Evolutionary conservation across 164 flowering plant genomes (phyloP), one percentile per base, ranked within the genome.

Genomic region (Vitis riparia): DNA sequence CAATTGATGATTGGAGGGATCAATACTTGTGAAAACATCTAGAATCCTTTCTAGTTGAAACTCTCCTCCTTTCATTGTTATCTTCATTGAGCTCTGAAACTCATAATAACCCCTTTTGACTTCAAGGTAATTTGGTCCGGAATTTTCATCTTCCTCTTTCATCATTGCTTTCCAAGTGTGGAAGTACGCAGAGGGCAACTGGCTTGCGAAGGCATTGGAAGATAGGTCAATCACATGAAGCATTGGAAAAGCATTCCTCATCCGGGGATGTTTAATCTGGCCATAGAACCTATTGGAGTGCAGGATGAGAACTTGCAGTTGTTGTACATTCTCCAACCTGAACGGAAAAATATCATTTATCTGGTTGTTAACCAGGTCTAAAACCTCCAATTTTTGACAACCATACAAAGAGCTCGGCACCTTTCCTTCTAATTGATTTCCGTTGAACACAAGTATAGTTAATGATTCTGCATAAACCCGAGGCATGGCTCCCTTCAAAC

Each of bases 1-100:
- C n/a, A 71, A 55, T 11, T 51, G 12, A 47, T 71, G 64, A n/a
- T n/a, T 55, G 9, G 73, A 71, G 13, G 64, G 55, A 50, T 71
- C 73, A 32, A 70, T 52, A 37, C 16, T 37, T 29, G 51, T 53
- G 47, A 70, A 70, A 2, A 62, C 19, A 9, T 15, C 48, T 3
- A 56, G 11, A 15, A 63, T 71, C 47, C 37, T 63, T 15, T 8
- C 68, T 5, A 63, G 8, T 19, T 55, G 10, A 5, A 50, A 16
- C 7, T 64, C 58, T 2, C 8, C 12, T 10, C 68, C 74, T 65
- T 71, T 65, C 49, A 9, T 23, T 9, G 53, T 56, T 9, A 71
- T 14, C 15, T 11, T 14, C 60, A 65, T 37, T 37, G 44, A 37
- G 44, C 44, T 37, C 13, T 0, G 63, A 65, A 19, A 64, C 60